Evolutionary conservation across 345 rosid species (phyloP), one percentile per base, ranked within the genome.

Genomic region (Acer yangbiense): DNA sequence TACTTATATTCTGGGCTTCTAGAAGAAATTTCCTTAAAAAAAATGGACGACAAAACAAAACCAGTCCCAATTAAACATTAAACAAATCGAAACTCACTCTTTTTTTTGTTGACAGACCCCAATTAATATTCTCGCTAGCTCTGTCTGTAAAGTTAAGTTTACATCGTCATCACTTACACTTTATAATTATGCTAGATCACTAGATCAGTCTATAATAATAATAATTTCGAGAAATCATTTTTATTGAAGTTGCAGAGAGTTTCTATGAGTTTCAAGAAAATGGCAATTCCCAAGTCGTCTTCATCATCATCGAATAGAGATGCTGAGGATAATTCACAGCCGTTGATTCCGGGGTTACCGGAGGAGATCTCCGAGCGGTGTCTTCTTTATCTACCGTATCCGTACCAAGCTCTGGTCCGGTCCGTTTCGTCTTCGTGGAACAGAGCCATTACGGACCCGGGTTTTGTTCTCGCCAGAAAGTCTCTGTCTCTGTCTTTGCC

Each of bases 401-500:
- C 95, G 7, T 85, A 87, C 74, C 91, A 86, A 69, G 74, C 88
- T 67, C 83, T 86, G 71, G 84, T 69, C 1, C 90, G 91, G 71
- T 83, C 90, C 4, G 95, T 93, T 77, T 91, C 90, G 13, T 88
- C 86, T 78, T 87, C 93, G 0, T 92, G 97, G 94, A 90, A 91
- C 84, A 84, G 50, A 74, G 82, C 83, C 21, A 83, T 90, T 54
- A 81, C 80, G 29, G 88, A 85, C 85, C 90, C 92, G 14, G 64
- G 23, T 43, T 93, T 89, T 75, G 32, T 81, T 60, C 6, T 79
- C 77, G 71, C 87, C 76, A 86, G 73, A 85, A 81, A 78, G 64
- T 81, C 87, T 18, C 85, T 93, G 1, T 88, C 91, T 0, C 75
- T 87, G 16, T 82, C 91, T 20, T 67, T 84, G 44, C 92, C 87